These are phyloP conservation scores for Neonectria magnoliae DNA, from an alignment of 2,329 filamentous ascomycete species.

Conservation along the genomic window DNA sequence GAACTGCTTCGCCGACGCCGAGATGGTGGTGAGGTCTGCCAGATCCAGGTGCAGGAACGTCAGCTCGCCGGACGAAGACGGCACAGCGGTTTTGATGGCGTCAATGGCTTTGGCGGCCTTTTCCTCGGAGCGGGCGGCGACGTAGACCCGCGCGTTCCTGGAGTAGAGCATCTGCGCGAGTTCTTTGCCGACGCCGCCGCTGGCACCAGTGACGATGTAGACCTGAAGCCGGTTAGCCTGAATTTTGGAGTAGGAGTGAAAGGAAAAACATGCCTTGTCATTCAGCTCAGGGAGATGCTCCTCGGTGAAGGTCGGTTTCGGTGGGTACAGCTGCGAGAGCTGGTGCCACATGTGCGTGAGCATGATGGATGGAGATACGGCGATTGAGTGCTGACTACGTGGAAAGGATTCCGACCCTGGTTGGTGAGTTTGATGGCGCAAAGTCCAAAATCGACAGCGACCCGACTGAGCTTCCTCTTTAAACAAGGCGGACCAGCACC, in stretches of 20 bases:
- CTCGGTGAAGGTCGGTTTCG: constrained; percentile 12
- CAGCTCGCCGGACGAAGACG: constrained; percentile 51
- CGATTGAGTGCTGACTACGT: background rate
- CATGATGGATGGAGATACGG: background rate
- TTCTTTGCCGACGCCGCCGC: constrained; percentile 59
- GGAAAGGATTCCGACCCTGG: background rate
- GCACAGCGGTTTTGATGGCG: constrained; percentile 48
- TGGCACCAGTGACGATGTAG: constrained; percentile 59
- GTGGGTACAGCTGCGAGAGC: constrained; percentile 1
- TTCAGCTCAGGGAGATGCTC: constrained; percentile 10
- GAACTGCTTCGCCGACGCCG: constrained; percentile 41
- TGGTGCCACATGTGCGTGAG: background rate
- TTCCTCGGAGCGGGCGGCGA: constrained; percentile 57
- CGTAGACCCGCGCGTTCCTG: constrained; percentile 64
- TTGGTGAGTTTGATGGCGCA: background rate
- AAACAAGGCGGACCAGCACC: background rate
- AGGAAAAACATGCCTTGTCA: background rate
- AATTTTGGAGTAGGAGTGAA: background rate
- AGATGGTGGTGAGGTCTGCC: constrained; percentile 34
- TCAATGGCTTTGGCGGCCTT: constrained; percentile 56
- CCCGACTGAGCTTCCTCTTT: background rate
- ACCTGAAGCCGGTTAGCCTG: constrained; percentile 45
- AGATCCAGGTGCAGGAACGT: constrained; percentile 56
- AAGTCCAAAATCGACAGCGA: background rate
- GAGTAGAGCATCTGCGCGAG: constrained; percentile 62